A percentile compares a stretch with the other conserved stretches of the same genome.
phyloP scores from a whole-genome alignment of 257 asterid genomes.

The Buddleja alternifolia region DNA sequence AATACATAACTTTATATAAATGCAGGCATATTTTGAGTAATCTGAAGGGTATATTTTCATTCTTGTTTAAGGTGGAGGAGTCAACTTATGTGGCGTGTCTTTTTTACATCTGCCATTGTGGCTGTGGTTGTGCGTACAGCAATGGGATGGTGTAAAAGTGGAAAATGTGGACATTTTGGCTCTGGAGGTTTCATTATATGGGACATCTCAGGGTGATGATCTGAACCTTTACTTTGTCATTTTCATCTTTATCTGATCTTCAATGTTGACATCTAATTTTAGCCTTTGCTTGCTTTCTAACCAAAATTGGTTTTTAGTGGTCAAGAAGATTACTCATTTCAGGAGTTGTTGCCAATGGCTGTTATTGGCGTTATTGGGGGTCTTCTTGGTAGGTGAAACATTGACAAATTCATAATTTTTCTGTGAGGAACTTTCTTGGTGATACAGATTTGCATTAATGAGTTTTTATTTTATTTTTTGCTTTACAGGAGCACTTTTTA shows the following conservation, averaged over 20 bases:
- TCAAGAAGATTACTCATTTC: slow-evolving; percentile 97
- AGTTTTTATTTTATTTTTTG: background rate
- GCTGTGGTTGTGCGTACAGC: slow-evolving; percentile 95
- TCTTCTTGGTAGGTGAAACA: slow-evolving; percentile 76
- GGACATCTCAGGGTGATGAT: slow-evolving; percentile 88
- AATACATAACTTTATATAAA: background rate
- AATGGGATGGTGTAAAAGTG: slow-evolving; percentile 98
- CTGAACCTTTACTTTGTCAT: slow-evolving; percentile 34
- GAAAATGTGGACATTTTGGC: slow-evolving; percentile 99
- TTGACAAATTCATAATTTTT: slow-evolving; percentile 15
- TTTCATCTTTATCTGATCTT: slow-evolving; percentile 23
- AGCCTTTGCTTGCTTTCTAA: slow-evolving; percentile 37
- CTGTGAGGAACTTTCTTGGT: slow-evolving; percentile 27
- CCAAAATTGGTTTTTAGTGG: slow-evolving; percentile 68
- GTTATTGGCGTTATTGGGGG: slow-evolving; percentile 98
- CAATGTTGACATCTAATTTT: slow-evolving; percentile 24
- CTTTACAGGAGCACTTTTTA: slow-evolving; percentile 85
- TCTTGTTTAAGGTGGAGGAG: slow-evolving; percentile 94
- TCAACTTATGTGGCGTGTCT: slow-evolving; percentile 99
- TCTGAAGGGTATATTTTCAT: slow-evolving; percentile 11
- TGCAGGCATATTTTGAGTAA: background rate
- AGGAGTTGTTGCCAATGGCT: slow-evolving; percentile 96
- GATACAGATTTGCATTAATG: slow-evolving; percentile 25
- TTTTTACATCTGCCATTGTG: slow-evolving; percentile 96
- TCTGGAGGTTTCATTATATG: slow-evolving; percentile 98